Base-by-base conservation (phyloP, 352 stramenopile species). In the Pseudoperonospora humuli region DNA sequence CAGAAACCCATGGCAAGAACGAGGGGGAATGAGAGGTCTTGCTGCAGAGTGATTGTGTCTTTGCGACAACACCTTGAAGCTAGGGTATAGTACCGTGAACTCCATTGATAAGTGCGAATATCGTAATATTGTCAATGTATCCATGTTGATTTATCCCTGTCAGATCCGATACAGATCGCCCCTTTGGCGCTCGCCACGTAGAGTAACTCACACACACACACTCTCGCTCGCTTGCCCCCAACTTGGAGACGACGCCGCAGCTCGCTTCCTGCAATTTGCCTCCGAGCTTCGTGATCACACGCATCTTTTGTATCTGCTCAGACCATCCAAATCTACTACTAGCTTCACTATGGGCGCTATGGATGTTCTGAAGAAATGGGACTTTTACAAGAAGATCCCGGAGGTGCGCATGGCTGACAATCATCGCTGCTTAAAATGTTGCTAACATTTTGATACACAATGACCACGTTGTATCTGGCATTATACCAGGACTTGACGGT, bases 331-430 rank as follows among this genome's bases (percentile, higher is more conserved):
- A 7, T 21, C 21, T 29, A 10, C 8, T 29, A 29, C 11, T 29
- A 20, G 14, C 24, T 50, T 18, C 26, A 43, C 37, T 21, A 93
- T 93, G 81, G 81, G 81, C 32, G 78, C 76, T 17, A 85, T 91
- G 62, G 81, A 93, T 57, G 78, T 89, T 50, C 54, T 93, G 42
- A 93, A 91, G 70, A 93, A 93, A 58, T 93, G 81, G 81, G 81
- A 93, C 64, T 93, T 93, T 42, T 93, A 93, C 78, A 93, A 93
- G 66, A 93, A 93, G 74, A 93, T 93, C 61, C 81, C 81, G 5
- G 81, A 93, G 72, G 77, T 90, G 46, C 42, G 27, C 0, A 28
- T 34, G 18, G 0, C n/a, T 5, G 8, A 0, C 2, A 20, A 2
- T 17, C 7, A 26, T 21, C 21, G 1, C 19, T 39, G 26, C 7